These are phyloP conservation scores for Knoxdaviesia capensis DNA, from an alignment of 2,329 filamentous ascomycete genomes.

Conservation along the genomic window DNA sequence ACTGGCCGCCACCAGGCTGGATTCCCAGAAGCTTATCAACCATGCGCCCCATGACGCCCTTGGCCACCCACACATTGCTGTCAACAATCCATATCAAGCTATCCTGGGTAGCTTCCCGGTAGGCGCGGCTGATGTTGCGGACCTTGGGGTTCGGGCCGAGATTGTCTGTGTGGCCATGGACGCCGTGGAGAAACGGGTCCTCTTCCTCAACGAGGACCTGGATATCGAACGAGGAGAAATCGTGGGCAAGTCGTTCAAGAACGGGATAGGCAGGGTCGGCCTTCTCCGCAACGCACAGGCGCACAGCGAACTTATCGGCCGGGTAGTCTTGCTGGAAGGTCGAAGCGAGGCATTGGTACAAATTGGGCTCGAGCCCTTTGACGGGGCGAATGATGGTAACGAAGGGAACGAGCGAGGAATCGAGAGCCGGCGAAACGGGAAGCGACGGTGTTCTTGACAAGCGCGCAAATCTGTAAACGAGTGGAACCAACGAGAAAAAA, in stretches of 20 bases:
- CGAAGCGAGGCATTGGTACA: constrained; percentile 83
- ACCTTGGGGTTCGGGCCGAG: constrained; percentile 98
- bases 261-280: constrained; percentile 60
- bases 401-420: constrained; percentile 43
- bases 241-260: constrained; percentile 47
- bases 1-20: constrained; percentile 20
- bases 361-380: constrained; percentile 73
- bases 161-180: constrained; percentile 26
- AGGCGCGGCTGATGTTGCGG: constrained; percentile 83
- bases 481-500: neutral
- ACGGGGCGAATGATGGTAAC: constrained; percentile 84
- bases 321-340: constrained; percentile 74
- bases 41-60: constrained; percentile 66
- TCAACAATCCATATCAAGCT: constrained; percentile 77
- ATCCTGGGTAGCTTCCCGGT: constrained; percentile 71
- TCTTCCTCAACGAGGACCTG: constrained; percentile 64
- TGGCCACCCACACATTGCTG: constrained; percentile 85
- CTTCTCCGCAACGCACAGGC: constrained; percentile 60
- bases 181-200: constrained; percentile 45
- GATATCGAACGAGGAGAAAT: constrained; percentile 54
- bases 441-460: constrained; percentile 28
- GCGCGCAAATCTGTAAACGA: constrained; percentile 22
- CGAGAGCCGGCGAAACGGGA: constrained; percentile 29
- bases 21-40: constrained; percentile 69
- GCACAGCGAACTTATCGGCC: constrained; percentile 50